A percentile compares a stretch with the other conserved stretches of the same genome.
These are phyloP conservation scores for Pseudocercospora vitis DNA, from an alignment of 2,329 filamentous ascomycete species.

Conservation along the genomic window DNA sequence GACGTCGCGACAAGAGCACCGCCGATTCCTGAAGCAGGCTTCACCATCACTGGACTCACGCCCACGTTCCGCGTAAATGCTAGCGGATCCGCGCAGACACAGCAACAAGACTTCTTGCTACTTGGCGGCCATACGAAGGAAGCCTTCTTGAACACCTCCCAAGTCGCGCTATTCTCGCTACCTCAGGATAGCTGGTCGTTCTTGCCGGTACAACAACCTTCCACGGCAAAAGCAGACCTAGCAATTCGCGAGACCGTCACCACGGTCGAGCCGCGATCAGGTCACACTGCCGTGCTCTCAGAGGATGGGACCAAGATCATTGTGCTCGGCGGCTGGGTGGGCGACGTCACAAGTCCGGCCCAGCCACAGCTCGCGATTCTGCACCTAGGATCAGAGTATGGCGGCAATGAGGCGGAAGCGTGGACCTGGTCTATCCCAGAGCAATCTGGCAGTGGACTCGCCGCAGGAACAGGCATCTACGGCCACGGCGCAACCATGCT, in stretches of 20 bases:
- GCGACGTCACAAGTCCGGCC: conserved; percentile 72
- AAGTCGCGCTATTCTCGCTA: conserved; percentile 80
- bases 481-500: conserved; percentile 64
- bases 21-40: conserved; percentile 81
- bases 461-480: conserved; percentile 54
- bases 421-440: conserved; percentile 71
- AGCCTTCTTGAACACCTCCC: conserved; percentile 94
- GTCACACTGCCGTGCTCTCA: conserved; percentile 80
- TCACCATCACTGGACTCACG: conserved; percentile 72
- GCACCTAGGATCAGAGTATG: conserved; percentile 72
- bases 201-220: conserved; percentile 60
- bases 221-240: conserved; percentile 55
- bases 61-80: conserved; percentile 69
- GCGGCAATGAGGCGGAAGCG: conserved; percentile 48
- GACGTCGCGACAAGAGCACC: conserved; percentile 57
- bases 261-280: conserved; percentile 75
- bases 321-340: conserved; percentile 89
- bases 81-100: conserved; percentile 56
- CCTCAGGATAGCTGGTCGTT: conserved; percentile 88
- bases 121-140: conserved; percentile 79
- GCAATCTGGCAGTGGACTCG: conserved; percentile 46
- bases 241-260: conserved; percentile 45
- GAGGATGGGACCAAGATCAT: conserved; percentile 76
- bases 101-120: conserved; percentile 76
- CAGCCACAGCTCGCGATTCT: conserved; percentile 78